These are phyloP conservation scores for Antrodiella citrinella DNA, from an alignment of 768 basidiomycete genomes.

Conservation along the genomic window DNA sequence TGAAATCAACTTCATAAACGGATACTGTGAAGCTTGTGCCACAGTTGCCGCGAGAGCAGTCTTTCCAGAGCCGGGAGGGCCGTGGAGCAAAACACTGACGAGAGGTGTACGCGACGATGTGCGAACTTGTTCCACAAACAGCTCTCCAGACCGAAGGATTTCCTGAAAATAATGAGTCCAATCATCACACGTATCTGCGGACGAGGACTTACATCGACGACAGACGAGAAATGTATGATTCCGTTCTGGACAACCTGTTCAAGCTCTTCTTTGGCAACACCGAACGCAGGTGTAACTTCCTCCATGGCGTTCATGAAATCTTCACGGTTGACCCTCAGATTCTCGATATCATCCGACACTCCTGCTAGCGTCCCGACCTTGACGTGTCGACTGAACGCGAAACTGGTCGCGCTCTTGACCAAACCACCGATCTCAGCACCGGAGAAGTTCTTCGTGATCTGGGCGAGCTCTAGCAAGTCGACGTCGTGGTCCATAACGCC, in stretches of 20 bases:
- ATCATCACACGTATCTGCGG: neutral
- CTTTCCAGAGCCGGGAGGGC: slow-evolving; percentile 87
- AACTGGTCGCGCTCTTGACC: slow-evolving; percentile 97
- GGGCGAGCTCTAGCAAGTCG: slow-evolving; percentile 73
- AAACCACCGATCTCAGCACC: slow-evolving; percentile 95
- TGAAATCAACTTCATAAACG: slow-evolving; percentile 96
- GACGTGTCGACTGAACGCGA: slow-evolving; percentile 95
- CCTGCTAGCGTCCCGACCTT: slow-evolving; percentile 93
- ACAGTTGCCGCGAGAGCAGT: slow-evolving; percentile 92
- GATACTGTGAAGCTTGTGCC: slow-evolving; percentile 87
- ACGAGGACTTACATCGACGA: slow-evolving; percentile 39
- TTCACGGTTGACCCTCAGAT: slow-evolving; percentile 73
- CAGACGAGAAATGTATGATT: slow-evolving; percentile 78
- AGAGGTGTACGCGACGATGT: slow-evolving; percentile 85
- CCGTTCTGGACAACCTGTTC: slow-evolving; percentile 92
- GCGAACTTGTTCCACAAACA: slow-evolving; percentile 92
- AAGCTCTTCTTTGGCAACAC: slow-evolving; percentile 95
- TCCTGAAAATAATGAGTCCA: slow-evolving; percentile 40
- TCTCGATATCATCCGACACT: slow-evolving; percentile 92
- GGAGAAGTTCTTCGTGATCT: slow-evolving; percentile 90
- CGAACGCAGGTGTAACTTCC: slow-evolving; percentile 94
- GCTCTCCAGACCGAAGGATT: slow-evolving; percentile 74
- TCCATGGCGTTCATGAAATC: slow-evolving; percentile 91
- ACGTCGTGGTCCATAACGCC: slow-evolving; percentile 85
- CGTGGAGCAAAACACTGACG: slow-evolving; percentile 85